Evolutionary conservation across 2,329 filamentous ascomycete species (phyloP), one percentile per base, ranked within the genome.

Genomic region (Penicillium sp.): DNA sequence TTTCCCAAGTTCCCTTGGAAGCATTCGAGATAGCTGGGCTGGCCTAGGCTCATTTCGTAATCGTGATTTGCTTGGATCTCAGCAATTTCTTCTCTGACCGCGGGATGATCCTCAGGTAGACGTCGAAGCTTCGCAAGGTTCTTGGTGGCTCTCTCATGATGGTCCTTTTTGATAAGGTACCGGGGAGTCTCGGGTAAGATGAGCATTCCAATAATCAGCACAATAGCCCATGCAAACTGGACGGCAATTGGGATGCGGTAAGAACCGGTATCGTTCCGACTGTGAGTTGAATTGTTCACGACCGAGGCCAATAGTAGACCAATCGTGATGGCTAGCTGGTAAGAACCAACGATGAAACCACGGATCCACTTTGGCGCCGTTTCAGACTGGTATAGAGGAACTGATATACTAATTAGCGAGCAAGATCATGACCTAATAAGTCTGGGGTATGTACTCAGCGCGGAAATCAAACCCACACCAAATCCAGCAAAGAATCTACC

Each of bases 41-140:
- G 68, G 46, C 74, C 75, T 7, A 76, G 57, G 37, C 66, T 31
- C 24, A 18, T 18, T 80, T 96, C 92, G 72, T 91, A 91, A 75
- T 90, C 89, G 74, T 93, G 85, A 79, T 94, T 95, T 77, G 90
- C 91, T 60, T 93, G 82, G 64, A 96, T 90, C 79, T 95, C 90
- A 35, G 88, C 81, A 44, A 94, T 82, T 76, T 96, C 91, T 60
- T 84, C 80, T 5, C 20, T 32, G 74, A 94, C 85, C 72, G 85
- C 89, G 59, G 87, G 82, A 18, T 87, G 90, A 53, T 89, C 83
- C 77, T 72, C 49, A 87, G 80, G 76, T 46, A 69, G 85, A 55
- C 89, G 88, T 68, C 90, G 89, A 31, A 95, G 83, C 58, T 80
- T 82, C 49, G 83, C 75, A 9, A 95, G 82, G 4, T 85, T 76